Evolutionary conservation across 1,284 basidiomycete species (phyloP).

Genomic region (Mixia osmundae): DNA sequence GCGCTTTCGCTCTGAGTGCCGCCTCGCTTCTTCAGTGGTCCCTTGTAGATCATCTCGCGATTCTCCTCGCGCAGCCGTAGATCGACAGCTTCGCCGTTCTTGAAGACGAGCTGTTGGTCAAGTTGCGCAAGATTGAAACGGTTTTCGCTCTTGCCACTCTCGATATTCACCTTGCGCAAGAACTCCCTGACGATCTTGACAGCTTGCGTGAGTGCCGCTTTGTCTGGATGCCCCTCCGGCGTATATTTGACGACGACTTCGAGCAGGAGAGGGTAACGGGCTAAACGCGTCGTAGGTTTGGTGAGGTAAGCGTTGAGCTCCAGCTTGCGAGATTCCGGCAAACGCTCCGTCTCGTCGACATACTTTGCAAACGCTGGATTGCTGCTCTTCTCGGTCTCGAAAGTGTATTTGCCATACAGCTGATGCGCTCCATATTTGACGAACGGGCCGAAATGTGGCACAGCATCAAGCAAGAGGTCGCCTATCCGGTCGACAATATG

Average conservation of each 20-base stretch:
- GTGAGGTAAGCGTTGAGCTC: constrained; percentile 96
- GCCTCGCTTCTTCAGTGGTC: constrained; percentile 74
- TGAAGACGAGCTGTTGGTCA: constrained; percentile 65
- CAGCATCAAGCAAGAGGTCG: constrained; percentile 70
- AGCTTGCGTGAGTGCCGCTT: constrained; percentile 50
- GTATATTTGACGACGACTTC: constrained; percentile 88
- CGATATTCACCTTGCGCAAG: constrained; percentile 67
- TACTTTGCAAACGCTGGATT: constrained; percentile 89
- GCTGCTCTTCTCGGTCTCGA: constrained; percentile 87
- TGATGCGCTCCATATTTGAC: constrained; percentile 92
- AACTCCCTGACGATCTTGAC: constrained; percentile 61
- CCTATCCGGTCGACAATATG: constrained; percentile 80
- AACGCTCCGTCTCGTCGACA: constrained; percentile 78
- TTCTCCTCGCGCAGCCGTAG: constrained; percentile 63
- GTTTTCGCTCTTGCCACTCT: constrained; percentile 79
- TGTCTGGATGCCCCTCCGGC: constrained; percentile 71
- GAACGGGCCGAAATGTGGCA: constrained; percentile 63
- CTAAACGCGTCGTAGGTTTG: constrained; percentile 90
- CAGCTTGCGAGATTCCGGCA: constrained; percentile 83
- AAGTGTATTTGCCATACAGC: constrained; percentile 93
- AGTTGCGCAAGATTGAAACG: constrained; percentile 76
- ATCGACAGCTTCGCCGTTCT: constrained; percentile 64
- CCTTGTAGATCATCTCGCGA: constrained; percentile 81
- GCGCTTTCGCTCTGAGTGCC: constrained; percentile 49
- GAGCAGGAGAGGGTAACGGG: constrained; percentile 78